Evolutionary conservation across 75 land plant species (phyloP).

Genomic region (Pinus albicaulis): DNA sequence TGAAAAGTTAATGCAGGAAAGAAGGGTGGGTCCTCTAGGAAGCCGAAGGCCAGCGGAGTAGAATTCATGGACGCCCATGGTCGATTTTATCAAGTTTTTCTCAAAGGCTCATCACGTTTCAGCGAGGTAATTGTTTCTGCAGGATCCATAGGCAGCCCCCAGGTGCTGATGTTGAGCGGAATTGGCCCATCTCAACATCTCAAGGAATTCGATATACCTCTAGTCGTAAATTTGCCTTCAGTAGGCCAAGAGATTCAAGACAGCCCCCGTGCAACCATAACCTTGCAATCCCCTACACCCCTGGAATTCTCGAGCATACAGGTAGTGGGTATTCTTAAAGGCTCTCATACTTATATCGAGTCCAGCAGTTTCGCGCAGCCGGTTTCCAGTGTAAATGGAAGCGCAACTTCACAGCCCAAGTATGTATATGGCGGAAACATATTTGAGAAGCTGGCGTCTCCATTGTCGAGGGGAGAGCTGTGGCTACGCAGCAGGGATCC

Average conservation of each 20-base stretch:
- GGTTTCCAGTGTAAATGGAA: too few species aligned
- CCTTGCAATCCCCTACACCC: too few species aligned
- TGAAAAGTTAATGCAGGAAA: slow-evolving; percentile 10
- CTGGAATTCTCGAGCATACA: too few species aligned
- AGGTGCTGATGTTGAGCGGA: slow-evolving; percentile 75
- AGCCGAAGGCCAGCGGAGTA: slow-evolving; percentile 11
- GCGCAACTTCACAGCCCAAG: background rate
- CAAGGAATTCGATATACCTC: slow-evolving; percentile 18
- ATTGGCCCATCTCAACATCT: slow-evolving; percentile 41
- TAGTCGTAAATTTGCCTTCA: slow-evolving; percentile 33
- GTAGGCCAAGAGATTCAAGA: too few species aligned
- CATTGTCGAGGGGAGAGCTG: slow-evolving; percentile 63
- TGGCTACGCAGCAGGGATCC: slow-evolving; percentile 20
- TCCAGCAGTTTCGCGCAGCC: slow-evolving; percentile 43
- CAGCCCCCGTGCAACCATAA: too few species aligned
- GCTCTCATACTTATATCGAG: slow-evolving; percentile 52
- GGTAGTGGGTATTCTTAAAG: slow-evolving; percentile 6
- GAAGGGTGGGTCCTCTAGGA: background rate
- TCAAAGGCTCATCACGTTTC: background rate
- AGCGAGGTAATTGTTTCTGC: slow-evolving; percentile 34
- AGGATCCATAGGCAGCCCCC: too few species aligned
- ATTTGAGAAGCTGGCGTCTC: slow-evolving; percentile 67
- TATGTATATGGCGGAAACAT: background rate
- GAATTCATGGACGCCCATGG: slow-evolving; percentile 38
- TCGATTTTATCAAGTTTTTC: slow-evolving; percentile 11